Conservation (phyloP, 2,329 filamentous ascomycete species). For the Cladosporium austrohemisphaericum region DNA sequence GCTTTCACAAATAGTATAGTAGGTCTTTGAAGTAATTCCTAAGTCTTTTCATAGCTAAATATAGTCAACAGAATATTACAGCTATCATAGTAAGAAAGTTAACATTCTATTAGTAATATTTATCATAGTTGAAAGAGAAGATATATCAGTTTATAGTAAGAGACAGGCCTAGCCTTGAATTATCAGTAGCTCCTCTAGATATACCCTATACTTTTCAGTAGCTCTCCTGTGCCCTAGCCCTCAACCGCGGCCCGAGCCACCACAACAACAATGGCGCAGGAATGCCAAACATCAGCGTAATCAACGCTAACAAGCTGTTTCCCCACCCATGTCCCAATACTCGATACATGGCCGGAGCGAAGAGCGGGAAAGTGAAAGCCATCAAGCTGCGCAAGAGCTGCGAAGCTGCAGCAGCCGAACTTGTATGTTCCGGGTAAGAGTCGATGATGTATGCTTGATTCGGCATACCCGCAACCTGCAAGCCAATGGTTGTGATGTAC, state of each 20-base stretch:
- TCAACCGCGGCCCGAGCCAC: slow-evolving; percentile 38
- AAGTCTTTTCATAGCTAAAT: background rate
- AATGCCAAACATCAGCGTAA: slow-evolving; percentile 51
- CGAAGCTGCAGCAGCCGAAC: slow-evolving; percentile 51
- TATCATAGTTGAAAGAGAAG: too few species aligned
- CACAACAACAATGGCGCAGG: slow-evolving; percentile 46
- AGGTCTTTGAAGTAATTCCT: background rate
- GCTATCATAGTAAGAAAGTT: too few species aligned
- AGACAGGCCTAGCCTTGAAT: too few species aligned
- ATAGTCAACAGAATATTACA: too few species aligned
- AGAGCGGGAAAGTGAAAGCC: slow-evolving; percentile 59
- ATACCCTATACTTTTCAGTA: too few species aligned
- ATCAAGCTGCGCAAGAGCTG: slow-evolving; percentile 54
- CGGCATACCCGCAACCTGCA: slow-evolving; percentile 56
- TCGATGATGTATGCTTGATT: slow-evolving; percentile 62
- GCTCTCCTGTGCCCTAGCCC: slow-evolving; percentile 10
- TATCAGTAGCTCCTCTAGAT: too few species aligned
- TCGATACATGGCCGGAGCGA: slow-evolving; percentile 51
- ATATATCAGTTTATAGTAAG: too few species aligned
- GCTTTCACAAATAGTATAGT: background rate
- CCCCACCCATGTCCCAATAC: slow-evolving; percentile 49
- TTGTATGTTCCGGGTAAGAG: slow-evolving; percentile 45
- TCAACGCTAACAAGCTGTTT: slow-evolving; percentile 53
- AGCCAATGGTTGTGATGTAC: slow-evolving; percentile 51
- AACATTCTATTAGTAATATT: too few species aligned